Evolutionary conservation across 78 protist genomes (phyloP).

Genomic region (Dictyostelium brefeldianum): DNA sequence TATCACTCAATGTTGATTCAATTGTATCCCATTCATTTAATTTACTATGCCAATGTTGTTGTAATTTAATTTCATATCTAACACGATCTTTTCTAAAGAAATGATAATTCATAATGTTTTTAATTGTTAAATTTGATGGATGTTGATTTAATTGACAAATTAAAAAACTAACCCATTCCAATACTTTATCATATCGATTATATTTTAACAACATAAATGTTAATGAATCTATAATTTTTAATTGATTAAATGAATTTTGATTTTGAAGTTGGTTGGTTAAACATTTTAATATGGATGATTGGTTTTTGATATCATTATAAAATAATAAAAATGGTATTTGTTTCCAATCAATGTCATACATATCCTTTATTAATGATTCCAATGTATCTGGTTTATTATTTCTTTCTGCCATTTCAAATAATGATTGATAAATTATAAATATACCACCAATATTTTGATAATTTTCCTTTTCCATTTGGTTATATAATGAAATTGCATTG

Average conservation of each 20-base stretch:
- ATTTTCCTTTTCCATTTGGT: not conserved
- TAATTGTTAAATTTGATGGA: not conserved
- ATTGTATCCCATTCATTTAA: not conserved
- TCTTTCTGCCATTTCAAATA: not conserved
- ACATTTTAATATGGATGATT: no score
- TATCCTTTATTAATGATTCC: not conserved
- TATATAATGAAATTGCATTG: not conserved
- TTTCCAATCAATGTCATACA: conserved; percentile 2
- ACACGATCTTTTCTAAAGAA: not conserved
- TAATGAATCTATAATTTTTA: not conserved
- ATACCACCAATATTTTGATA: no score
- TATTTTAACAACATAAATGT: not conserved
- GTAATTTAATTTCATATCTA: not conserved
- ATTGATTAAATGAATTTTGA: not conserved
- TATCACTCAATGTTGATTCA: not conserved
- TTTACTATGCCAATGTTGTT: not conserved
- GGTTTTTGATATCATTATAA: not conserved
- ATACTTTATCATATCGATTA: not conserved
- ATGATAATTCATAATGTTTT: not conserved
- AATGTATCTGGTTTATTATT: not conserved
- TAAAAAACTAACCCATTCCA: not conserved
- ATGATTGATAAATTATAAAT: not conserved
- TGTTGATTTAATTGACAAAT: not conserved
- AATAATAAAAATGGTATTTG: not conserved
- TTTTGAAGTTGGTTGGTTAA: not conserved